A percentile compares a stretch with the other conserved stretches of the same genome.
Evolutionary conservation across 805 yeast species (phyloP).

Genomic region (Isabelozyma pseudorhagii): DNA sequence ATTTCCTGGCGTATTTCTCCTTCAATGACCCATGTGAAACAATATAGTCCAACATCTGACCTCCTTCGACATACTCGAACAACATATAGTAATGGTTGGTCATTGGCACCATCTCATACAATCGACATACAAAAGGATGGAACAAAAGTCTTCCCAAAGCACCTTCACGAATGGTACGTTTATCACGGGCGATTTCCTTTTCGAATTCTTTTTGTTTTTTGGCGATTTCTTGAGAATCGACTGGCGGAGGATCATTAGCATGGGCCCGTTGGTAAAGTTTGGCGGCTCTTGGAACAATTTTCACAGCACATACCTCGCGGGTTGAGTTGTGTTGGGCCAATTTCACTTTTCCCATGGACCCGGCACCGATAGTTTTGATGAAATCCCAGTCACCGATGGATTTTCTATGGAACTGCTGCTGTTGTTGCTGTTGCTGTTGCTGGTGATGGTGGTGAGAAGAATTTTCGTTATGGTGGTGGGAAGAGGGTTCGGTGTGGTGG

Average conservation of each 20-base stretch:
- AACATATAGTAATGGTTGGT: slow-evolving; percentile 95
- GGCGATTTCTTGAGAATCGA: slow-evolving; percentile 51
- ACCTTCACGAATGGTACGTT: slow-evolving; percentile 91
- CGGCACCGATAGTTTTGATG: slow-evolving; percentile 93
- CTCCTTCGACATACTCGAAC: slow-evolving; percentile 95
- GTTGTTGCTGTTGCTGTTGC: slow-evolving; percentile 32
- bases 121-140: slow-evolving; percentile 88
- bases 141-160: slow-evolving; percentile 85
- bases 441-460: slow-evolving; percentile 3
- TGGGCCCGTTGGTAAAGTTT: slow-evolving; percentile 72
- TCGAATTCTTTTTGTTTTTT: slow-evolving; percentile 69
- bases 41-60: slow-evolving; percentile 95
- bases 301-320: slow-evolving; percentile 83
- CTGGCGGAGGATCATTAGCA: slow-evolving; percentile 64
- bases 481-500: slow-evolving; percentile 2
- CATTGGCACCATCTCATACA: slow-evolving; percentile 94
- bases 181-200: slow-evolving; percentile 85
- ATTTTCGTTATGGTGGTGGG: slow-evolving; percentile 3
- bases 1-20: slow-evolving; percentile 91
- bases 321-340: slow-evolving; percentile 83
- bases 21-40: slow-evolving; percentile 93
- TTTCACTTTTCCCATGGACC: slow-evolving; percentile 98
- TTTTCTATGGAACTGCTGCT: slow-evolving; percentile 69
- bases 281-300: slow-evolving; percentile 88
- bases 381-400: slow-evolving; percentile 97